These are phyloP conservation scores for Stemphylium beticola DNA, from an alignment of 2,329 filamentous ascomycete species.

Conservation along the genomic window DNA sequence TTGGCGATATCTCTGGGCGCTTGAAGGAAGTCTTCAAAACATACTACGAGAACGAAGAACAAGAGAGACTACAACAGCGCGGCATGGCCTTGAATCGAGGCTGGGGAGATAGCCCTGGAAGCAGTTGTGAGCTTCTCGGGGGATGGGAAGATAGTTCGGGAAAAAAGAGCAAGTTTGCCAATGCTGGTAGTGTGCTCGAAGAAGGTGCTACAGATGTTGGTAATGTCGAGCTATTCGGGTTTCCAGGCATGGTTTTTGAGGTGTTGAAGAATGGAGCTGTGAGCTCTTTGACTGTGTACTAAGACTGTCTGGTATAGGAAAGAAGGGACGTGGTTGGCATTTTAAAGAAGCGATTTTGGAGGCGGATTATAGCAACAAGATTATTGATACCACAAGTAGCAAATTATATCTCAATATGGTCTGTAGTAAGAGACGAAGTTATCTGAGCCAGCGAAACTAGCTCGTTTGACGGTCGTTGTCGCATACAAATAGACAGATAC, in stretches of 20 bases:
- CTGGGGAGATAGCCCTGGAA: constrained; percentile 90
- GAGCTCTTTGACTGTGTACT: constrained; percentile 89
- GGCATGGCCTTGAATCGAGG: constrained; percentile 88
- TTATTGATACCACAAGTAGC: no score
- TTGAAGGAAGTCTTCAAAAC: constrained; percentile 74
- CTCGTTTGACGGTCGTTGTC: no score
- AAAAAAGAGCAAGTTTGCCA: constrained; percentile 44
- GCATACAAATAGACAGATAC: not conserved
- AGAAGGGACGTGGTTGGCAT: no score
- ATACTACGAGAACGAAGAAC: constrained; percentile 63
- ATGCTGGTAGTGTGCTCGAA: constrained; percentile 47
- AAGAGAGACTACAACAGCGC: constrained; percentile 61
- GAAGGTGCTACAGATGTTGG: constrained; percentile 61
- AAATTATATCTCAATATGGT: no score
- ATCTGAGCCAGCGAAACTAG: no score
- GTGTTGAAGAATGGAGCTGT: constrained; percentile 91
- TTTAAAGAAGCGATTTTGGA: no score
- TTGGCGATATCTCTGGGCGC: constrained; percentile 65
- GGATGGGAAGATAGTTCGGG: constrained; percentile 72
- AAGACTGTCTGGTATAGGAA: constrained; percentile 30
- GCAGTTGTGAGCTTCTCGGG: constrained; percentile 71
- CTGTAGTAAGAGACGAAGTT: no score
- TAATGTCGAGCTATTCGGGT: constrained; percentile 88
- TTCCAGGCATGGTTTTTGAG: constrained; percentile 93
- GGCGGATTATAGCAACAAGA: no score